Percentiles rank a stretch among this genome's conserved stretches.
Evolutionary conservation across 1,284 basidiomycete genomes (phyloP).

Genomic region (Irpex sp.): DNA sequence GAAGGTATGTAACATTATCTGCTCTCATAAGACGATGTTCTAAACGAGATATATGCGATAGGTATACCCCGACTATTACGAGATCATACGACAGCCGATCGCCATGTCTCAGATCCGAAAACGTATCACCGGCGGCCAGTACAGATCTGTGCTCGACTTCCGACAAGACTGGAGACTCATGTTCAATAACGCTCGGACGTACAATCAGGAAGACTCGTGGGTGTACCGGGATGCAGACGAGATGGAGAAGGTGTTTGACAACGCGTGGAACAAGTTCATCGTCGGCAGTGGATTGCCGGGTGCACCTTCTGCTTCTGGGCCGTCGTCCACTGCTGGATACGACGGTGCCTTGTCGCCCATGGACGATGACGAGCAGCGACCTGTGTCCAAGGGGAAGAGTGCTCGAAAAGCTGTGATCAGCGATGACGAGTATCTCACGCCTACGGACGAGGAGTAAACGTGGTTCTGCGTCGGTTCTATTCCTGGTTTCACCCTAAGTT

Average conservation of each 20-base stretch:
- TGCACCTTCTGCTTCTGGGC: constrained; percentile 39
- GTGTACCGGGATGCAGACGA: constrained; percentile 92
- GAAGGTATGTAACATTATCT: constrained; percentile 41
- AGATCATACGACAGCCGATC: constrained; percentile 71
- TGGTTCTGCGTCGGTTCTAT: neutral
- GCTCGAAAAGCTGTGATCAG: constrained; percentile 68
- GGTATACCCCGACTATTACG: constrained; percentile 90
- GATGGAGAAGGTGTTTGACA: constrained; percentile 84
- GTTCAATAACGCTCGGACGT: constrained; percentile 91
- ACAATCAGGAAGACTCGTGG: constrained; percentile 88
- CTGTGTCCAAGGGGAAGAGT: constrained; percentile 49
- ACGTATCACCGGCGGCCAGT: constrained; percentile 67
- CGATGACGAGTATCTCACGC: constrained; percentile 58
- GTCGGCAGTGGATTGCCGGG: constrained; percentile 71
- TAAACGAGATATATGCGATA: constrained; percentile 24
- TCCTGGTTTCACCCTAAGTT: neutral
- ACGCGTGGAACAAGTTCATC: constrained; percentile 55
- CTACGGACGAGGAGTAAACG: constrained; percentile 32
- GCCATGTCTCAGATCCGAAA: constrained; percentile 87
- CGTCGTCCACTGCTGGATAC: constrained; percentile 48
- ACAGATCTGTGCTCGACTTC: constrained; percentile 76
- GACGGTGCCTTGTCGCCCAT: constrained; percentile 70
- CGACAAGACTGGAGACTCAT: constrained; percentile 84
- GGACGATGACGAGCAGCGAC: constrained; percentile 65
- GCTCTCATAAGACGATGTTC: constrained; percentile 1